Percentiles rank a stretch among this genome's conserved stretches.
Evolutionary conservation across 257 asterid genomes (phyloP).

Genomic region (Solanum arcanum): DNA sequence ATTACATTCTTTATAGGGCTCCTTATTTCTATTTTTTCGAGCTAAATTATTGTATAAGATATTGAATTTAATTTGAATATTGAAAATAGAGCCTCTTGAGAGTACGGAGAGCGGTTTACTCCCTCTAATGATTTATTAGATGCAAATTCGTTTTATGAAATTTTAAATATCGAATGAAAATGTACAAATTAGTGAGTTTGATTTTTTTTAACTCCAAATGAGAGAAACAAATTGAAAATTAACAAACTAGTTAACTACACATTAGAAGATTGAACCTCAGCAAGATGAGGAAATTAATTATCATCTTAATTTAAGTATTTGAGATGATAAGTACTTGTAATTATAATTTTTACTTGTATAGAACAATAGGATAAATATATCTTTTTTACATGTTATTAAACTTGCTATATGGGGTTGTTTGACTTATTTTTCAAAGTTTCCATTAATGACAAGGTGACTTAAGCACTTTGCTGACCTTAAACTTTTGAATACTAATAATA

Average conservation of each 20-base stretch:
- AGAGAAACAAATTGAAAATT: background rate
- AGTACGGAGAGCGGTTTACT: too few relatives aligned
- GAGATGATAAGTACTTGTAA: background rate
- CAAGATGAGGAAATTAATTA: background rate
- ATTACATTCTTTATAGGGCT: background rate
- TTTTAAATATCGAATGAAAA: background rate
- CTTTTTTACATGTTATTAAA: background rate
- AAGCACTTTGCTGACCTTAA: background rate
- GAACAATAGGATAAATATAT: background rate
- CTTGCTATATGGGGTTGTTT: background rate
- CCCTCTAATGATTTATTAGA: too few relatives aligned
- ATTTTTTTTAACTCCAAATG: background rate
- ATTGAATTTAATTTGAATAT: background rate
- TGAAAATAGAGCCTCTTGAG: too few relatives aligned
- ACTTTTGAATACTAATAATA: background rate
- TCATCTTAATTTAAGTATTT: background rate
- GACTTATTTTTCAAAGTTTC: background rate
- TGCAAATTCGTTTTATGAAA: too few relatives aligned
- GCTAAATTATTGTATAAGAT: background rate
- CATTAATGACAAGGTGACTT: background rate
- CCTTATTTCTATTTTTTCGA: too few relatives aligned
- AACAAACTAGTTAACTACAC: background rate
- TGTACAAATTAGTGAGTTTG: background rate
- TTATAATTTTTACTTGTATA: background rate
- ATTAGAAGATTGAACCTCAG: background rate